A percentile compares a stretch with the other conserved stretches of the same genome.
Conservation (phyloP, 176 grass and related monocot species). For the Neostapfia colusana region DNA sequence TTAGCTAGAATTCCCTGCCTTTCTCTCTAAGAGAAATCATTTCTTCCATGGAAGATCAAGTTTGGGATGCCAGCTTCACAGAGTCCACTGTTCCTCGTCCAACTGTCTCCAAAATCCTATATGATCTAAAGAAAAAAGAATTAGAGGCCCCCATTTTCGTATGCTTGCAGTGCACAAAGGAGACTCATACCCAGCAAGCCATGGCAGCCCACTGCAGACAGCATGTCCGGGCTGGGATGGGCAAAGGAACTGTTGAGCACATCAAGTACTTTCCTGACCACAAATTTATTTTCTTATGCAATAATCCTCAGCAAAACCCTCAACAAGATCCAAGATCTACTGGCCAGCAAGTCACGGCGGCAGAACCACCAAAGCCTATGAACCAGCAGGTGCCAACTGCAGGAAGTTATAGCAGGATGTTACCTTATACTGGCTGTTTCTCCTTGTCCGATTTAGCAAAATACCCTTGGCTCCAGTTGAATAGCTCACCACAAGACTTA, state of each 20-base stretch:
- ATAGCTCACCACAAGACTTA: neutral
- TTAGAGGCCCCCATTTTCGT: neutral
- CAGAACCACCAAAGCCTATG: neutral
- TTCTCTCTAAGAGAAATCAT: neutral
- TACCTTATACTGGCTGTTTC: neutral
- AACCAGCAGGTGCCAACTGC: neutral
- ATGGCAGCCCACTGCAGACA: slow-evolving; percentile 5
- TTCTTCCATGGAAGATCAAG: neutral
- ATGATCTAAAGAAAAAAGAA: neutral
- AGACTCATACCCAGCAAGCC: neutral
- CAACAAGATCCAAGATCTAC: neutral
- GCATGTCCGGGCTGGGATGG: slow-evolving; percentile 8
- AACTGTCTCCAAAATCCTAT: neutral
- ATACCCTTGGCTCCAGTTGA: neutral
- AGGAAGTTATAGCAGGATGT: neutral
- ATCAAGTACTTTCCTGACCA: slow-evolving; percentile 16
- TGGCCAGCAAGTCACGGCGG: neutral
- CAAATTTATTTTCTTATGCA: neutral
- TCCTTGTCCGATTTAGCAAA: neutral
- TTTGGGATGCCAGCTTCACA: neutral
- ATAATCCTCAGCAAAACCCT: neutral
- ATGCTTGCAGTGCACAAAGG: neutral
- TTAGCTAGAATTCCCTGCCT: neutral
- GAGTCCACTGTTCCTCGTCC: neutral
- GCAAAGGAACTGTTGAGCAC: slow-evolving; percentile 6